phyloP scores from a whole-genome alignment of 2,329 filamentous ascomycete genomes.

The Celoporthe dispersa region DNA sequence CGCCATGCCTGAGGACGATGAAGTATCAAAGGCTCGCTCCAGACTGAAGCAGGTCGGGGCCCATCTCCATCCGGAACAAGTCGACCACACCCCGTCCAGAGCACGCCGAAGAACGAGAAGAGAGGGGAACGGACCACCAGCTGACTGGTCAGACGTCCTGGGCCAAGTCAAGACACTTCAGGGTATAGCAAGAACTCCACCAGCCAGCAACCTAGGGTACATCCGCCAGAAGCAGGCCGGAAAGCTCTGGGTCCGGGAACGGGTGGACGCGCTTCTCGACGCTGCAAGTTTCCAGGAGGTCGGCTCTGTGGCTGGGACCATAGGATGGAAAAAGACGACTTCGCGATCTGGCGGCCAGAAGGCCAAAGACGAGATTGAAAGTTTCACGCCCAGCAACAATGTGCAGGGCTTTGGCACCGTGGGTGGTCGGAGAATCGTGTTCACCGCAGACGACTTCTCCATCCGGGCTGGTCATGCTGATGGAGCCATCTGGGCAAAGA shows the following conservation, averaged over 20 bases:
- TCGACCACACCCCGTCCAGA: not conserved
- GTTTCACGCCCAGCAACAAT: conserved; percentile 65
- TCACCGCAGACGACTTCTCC: conserved; percentile 68
- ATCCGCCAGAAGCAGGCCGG: conserved; percentile 66
- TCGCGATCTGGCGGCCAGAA: conserved; percentile 49
- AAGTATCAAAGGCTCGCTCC: conserved; percentile 40
- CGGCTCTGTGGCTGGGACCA: conserved; percentile 62
- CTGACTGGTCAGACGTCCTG: conserved; percentile 66
- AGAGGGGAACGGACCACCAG: conserved; percentile 50
- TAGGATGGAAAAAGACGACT: conserved; percentile 57
- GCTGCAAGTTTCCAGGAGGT: conserved; percentile 60
- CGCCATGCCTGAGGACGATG: conserved; percentile 11
- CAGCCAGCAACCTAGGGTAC: conserved; percentile 59
- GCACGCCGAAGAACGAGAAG: conserved; percentile 39
- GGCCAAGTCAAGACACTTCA: conserved; percentile 57
- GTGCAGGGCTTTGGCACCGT: conserved; percentile 62
- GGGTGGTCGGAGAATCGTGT: conserved; percentile 56
- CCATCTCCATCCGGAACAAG: conserved; percentile 40
- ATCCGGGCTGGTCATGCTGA: conserved; percentile 68
- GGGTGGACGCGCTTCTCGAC: conserved; percentile 63
- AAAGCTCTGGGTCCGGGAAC: conserved; percentile 68
- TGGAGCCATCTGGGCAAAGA: conserved; percentile 61
- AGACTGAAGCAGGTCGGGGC: conserved; percentile 53
- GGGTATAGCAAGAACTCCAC: conserved; percentile 58
- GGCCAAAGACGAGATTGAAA: conserved; percentile 52